Evolutionary conservation across 2,329 filamentous ascomycete genomes (phyloP).

Genomic region (Alternaria sp.): DNA sequence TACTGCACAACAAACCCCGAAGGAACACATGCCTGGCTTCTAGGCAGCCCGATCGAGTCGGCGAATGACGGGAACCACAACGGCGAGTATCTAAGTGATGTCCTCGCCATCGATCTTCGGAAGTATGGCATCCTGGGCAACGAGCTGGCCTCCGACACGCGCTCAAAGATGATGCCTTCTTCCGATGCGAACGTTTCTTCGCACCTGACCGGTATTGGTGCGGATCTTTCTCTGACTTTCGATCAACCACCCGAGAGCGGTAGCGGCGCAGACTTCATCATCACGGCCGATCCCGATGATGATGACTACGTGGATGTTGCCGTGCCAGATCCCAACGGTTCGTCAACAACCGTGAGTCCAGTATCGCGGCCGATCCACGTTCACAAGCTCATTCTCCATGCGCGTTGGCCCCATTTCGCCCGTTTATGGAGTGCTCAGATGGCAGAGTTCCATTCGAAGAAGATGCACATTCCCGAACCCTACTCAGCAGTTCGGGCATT

Average conservation of each 20-base stretch:
- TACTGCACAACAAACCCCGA: constrained; percentile 97
- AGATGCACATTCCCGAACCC: constrained; percentile 97
- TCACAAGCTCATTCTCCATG: constrained; percentile 90
- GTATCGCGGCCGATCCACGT: constrained; percentile 87
- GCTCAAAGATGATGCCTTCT: constrained; percentile 51
- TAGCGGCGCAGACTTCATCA: constrained; percentile 86
- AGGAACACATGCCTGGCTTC: constrained; percentile 93
- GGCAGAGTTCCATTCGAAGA: constrained; percentile 95
- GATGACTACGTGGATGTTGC: constrained; percentile 67
- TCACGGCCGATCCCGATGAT: constrained; percentile 85
- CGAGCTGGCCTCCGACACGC: constrained; percentile 60
- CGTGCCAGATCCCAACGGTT: constrained; percentile 49
- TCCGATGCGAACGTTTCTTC: constrained; percentile 61
- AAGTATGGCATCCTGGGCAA: constrained; percentile 91
- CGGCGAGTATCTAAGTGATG: constrained; percentile 92
- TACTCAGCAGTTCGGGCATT: constrained; percentile 95
- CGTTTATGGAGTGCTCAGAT: constrained; percentile 92
- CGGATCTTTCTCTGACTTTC: constrained; percentile 85
- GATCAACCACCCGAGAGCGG: constrained; percentile 83
- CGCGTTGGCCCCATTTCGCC: constrained; percentile 95
- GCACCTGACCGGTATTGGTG: constrained; percentile 71
- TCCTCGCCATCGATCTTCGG: constrained; percentile 90
- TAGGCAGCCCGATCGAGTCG: constrained; percentile 85
- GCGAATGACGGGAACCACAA: constrained; percentile 70
- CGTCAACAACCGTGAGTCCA: constrained; percentile 40